Conservation (phyloP, 2,329 filamentous ascomycete species). For the Pyrenophora graminea region DNA sequence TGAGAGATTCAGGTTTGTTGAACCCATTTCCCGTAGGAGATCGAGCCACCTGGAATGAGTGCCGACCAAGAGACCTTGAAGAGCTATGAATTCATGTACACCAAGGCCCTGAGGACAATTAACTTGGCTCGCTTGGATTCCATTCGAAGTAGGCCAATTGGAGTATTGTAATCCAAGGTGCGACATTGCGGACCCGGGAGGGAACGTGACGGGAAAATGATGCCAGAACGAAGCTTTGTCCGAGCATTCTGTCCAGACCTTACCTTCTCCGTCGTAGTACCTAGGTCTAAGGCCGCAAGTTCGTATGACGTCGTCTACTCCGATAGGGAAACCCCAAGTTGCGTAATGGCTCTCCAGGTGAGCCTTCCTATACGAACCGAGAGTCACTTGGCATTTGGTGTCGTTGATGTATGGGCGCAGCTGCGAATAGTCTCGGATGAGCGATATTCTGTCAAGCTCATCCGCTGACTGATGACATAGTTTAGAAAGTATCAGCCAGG, state of each 20-base stretch:
- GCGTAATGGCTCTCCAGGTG: slow-evolving; percentile 56
- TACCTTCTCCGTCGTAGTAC: slow-evolving; percentile 53
- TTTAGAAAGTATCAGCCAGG: slow-evolving; percentile 53
- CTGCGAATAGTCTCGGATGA: slow-evolving; percentile 41
- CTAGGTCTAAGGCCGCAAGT: slow-evolving; percentile 53
- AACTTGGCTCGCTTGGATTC: slow-evolving; percentile 56
- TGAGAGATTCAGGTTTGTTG: slow-evolving; percentile 64
- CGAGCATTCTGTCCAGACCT: slow-evolving; percentile 47
- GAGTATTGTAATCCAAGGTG: slow-evolving; percentile 5
- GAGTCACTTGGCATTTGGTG: slow-evolving; percentile 30
- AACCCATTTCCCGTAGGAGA: slow-evolving; percentile 56
- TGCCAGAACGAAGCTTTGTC: slow-evolving; percentile 51
- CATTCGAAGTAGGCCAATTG: slow-evolving; percentile 57
- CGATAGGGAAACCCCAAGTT: slow-evolving; percentile 47
- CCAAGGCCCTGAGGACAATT: slow-evolving; percentile 55
- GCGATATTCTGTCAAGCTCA: slow-evolving; percentile 12
- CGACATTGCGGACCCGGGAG: slow-evolving; percentile 41
- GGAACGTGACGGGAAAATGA: slow-evolving; percentile 50
- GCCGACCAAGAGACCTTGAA: slow-evolving; percentile 55
- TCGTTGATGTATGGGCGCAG: slow-evolving; percentile 31
- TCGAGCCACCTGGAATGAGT: slow-evolving; percentile 54
- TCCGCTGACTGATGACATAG: slow-evolving; percentile 33
- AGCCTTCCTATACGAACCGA: slow-evolving; percentile 56
- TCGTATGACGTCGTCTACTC: slow-evolving; percentile 50
- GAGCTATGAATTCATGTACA: slow-evolving; percentile 59